A percentile compares a stretch with the other conserved stretches of the same genome.
Evolutionary conservation across 2,329 filamentous ascomycete genomes (phyloP).

Genomic region (Neonectria ditissima): DNA sequence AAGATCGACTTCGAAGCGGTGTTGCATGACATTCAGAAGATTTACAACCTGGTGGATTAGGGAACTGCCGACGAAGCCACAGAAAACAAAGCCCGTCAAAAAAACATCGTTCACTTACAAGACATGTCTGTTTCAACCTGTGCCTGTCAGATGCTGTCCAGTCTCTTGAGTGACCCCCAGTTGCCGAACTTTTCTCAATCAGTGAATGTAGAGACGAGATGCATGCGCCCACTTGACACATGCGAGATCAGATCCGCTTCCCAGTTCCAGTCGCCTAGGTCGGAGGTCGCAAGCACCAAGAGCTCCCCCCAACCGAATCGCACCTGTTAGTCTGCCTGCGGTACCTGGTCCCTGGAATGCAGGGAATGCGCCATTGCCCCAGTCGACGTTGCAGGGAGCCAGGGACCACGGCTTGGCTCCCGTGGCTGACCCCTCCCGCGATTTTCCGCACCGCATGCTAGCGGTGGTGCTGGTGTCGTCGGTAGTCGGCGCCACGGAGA

Average conservation of each 20-base stretch:
- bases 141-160: background rate
- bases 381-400: constrained; percentile 19
- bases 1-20: constrained; percentile 70
- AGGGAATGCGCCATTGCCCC: constrained; percentile 15
- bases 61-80: background rate
- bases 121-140: background rate
- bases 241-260: constrained; percentile 8
- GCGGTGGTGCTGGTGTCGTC: background rate
- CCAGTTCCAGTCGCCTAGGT: background rate
- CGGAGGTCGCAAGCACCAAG: background rate
- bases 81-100: constrained; percentile 9
- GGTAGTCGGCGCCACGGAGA: background rate
- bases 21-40: constrained; percentile 71
- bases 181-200: background rate
- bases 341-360: constrained; percentile 21
- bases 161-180: background rate
- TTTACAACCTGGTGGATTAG: constrained; percentile 66
- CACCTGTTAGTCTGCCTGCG: constrained; percentile 10
- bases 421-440: constrained; percentile 14
- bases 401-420: constrained; percentile 9
- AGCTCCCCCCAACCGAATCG: background rate
- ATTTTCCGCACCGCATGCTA: background rate
- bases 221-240: constrained; percentile 4
- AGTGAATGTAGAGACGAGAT: constrained; percentile 2
- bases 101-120: background rate